Evolutionary conservation across 1,284 basidiomycete genomes (phyloP).

Genomic region (Pyrrhoderma noxium): DNA sequence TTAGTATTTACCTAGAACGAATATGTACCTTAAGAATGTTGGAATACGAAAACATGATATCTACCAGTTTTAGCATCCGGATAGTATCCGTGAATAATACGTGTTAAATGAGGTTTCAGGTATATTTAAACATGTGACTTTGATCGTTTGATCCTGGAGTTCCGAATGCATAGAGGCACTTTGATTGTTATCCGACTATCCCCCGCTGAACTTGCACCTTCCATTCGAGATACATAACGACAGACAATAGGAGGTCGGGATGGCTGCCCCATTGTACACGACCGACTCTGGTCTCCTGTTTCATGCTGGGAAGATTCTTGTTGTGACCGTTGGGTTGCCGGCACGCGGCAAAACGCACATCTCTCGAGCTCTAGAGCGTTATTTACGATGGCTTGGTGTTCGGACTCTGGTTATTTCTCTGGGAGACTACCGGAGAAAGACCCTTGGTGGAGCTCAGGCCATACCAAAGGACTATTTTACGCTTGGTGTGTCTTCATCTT

Average conservation of each 20-base stretch:
- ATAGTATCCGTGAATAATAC: too few relatives aligned
- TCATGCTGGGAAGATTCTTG: constrained; percentile 90
- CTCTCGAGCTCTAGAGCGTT: constrained; percentile 90
- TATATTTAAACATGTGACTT: too few relatives aligned
- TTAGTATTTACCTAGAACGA: too few relatives aligned
- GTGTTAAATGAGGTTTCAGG: too few relatives aligned
- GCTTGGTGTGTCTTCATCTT: constrained; percentile 45
- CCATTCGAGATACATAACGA: too few relatives aligned
- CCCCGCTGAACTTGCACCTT: too few relatives aligned
- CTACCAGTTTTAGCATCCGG: too few relatives aligned
- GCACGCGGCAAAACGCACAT: constrained; percentile 97
- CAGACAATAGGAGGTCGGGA: constrained; percentile 29
- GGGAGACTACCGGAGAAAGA: constrained; percentile 90
- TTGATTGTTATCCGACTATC: too few relatives aligned
- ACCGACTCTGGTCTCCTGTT: constrained; percentile 81
- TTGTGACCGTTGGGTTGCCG: constrained; percentile 87
- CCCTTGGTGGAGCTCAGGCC: constrained; percentile 81
- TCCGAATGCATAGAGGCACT: too few relatives aligned
- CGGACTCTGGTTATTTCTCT: constrained; percentile 92
- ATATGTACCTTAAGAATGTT: too few relatives aligned
- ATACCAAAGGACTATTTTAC: constrained; percentile 92
- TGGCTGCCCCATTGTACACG: constrained; percentile 85
- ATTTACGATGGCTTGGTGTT: constrained; percentile 96
- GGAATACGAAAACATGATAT: too few relatives aligned
- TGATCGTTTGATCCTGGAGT: too few relatives aligned